Percentiles rank a stretch among this genome's conserved stretches.
Conservation (phyloP, 2,329 filamentous ascomycete genomes). For the Drechmeria coniospora region DNA sequence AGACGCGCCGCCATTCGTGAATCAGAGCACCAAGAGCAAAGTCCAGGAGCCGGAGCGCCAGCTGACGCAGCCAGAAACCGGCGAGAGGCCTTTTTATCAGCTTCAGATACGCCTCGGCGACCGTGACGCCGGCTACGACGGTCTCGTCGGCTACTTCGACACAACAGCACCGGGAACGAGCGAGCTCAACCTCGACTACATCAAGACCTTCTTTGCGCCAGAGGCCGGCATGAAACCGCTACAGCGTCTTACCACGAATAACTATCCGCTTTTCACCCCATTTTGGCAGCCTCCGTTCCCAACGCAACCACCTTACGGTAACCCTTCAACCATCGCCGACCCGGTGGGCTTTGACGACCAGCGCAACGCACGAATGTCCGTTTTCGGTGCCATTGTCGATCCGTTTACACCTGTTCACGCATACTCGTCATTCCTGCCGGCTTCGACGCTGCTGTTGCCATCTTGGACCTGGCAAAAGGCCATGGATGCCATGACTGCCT, state of each 20-base stretch:
- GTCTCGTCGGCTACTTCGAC: conserved; percentile 24
- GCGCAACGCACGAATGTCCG: conserved; percentile 5
- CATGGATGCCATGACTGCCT: conserved; percentile 22
- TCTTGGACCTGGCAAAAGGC: conserved; percentile 22
- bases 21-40: conserved; percentile 8
- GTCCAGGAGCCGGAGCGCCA: conserved; percentile 1
- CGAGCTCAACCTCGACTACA: conserved; percentile 9
- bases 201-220: conserved; percentile 13
- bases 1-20: conserved; percentile 3
- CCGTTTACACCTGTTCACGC: conserved; percentile 21
- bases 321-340: background rate
- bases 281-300: conserved; percentile 10
- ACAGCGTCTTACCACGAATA: conserved; percentile 1
- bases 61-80: background rate
- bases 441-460: conserved; percentile 12
- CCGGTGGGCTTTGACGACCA: conserved; percentile 1
- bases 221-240: conserved; percentile 3
- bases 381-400: conserved; percentile 19
- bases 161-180: conserved; percentile 1
- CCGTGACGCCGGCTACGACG: conserved; percentile 16
- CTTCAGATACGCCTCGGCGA: conserved; percentile 24
- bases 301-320: background rate
- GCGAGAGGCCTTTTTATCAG: conserved; percentile 10
- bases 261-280: conserved; percentile 12
- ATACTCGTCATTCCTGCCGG: conserved; percentile 19